phyloP scores from a whole-genome alignment of 768 basidiomycete genomes.

The Grammothele lineata region DNA sequence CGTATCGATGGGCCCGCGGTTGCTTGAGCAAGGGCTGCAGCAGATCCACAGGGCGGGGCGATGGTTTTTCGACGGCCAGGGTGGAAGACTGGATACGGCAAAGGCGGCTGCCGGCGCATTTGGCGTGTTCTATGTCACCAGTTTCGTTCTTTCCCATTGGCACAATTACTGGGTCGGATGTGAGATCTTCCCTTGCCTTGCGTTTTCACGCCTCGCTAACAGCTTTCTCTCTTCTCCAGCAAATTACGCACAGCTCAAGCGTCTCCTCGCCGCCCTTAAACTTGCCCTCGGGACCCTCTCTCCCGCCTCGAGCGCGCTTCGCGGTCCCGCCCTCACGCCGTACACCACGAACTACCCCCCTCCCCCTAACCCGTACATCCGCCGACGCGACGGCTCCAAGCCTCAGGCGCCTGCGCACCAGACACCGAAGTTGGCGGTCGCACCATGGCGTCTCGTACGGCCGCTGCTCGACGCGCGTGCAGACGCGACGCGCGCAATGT shows the following conservation, averaged over 20 bases:
- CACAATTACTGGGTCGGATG: conserved; percentile 40
- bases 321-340: conserved; percentile 1
- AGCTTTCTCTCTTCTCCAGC: conserved; percentile 11
- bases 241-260: conserved; percentile 27
- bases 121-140: conserved; percentile 19
- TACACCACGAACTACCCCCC: conserved; percentile 14
- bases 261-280: conserved; percentile 35
- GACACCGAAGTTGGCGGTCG: background rate
- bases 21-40: too few relatives aligned
- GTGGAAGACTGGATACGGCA: background rate
- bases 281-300: conserved; percentile 33
- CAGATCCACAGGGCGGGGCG: too few relatives aligned
- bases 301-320: conserved; percentile 14
- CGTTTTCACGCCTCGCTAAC: background rate
- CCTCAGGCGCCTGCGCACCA: background rate
- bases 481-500: conserved; percentile 12
- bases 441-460: conserved; percentile 11
- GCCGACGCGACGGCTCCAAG: conserved; percentile 2
- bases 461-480: conserved; percentile 14
- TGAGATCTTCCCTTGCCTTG: conserved; percentile 15
- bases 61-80: conserved; percentile 6
- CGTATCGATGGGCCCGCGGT: too few relatives aligned
- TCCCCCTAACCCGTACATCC: conserved; percentile 16
- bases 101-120: conserved; percentile 13
- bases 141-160: conserved; percentile 39